These are phyloP conservation scores for Dothideomycetidae sp. DNA, from an alignment of 2,329 filamentous ascomycete genomes.

Conservation along the genomic window DNA sequence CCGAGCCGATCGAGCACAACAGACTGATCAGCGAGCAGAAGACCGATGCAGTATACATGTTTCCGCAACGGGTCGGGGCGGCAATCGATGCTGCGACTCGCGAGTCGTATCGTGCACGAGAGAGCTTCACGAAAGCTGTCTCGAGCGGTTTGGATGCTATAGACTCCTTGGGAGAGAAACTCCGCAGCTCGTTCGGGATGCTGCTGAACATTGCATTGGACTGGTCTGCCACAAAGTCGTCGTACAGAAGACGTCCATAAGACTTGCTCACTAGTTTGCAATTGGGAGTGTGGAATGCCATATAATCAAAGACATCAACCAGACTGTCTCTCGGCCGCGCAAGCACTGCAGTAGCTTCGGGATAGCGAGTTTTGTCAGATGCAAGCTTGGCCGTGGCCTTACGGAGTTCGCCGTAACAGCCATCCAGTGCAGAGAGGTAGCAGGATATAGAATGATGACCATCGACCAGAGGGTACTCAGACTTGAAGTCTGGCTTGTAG, in stretches of 20 bases:
- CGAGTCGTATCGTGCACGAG: slow-evolving; percentile 37
- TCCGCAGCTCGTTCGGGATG: slow-evolving; percentile 34
- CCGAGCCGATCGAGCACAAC: slow-evolving; percentile 31
- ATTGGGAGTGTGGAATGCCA: slow-evolving; percentile 40
- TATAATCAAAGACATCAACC: slow-evolving; percentile 40
- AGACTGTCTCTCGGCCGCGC: slow-evolving; percentile 29
- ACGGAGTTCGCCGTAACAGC: slow-evolving; percentile 41
- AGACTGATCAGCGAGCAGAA: slow-evolving; percentile 37
- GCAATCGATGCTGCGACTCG: slow-evolving; percentile 37
- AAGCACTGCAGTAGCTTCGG: slow-evolving; percentile 27
- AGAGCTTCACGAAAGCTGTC: slow-evolving; percentile 38
- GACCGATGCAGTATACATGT: slow-evolving; percentile 42
- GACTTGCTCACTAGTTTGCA: slow-evolving; percentile 43
- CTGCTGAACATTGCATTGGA: slow-evolving; percentile 35
- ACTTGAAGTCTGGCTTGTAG: slow-evolving; percentile 41
- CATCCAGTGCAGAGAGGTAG: slow-evolving; percentile 39
- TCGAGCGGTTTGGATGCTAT: slow-evolving; percentile 38
- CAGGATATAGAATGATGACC: slow-evolving; percentile 39
- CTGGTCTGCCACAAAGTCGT: slow-evolving; percentile 36
- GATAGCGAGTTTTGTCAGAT: slow-evolving; percentile 28
- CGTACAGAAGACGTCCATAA: slow-evolving; percentile 39
- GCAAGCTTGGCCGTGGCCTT: slow-evolving; percentile 33
- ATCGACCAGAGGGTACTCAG: slow-evolving; percentile 40
- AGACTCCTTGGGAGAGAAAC: slow-evolving; percentile 33
- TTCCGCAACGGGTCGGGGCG: slow-evolving; percentile 39